Base-by-base conservation (phyloP, 306 rosid species). In the Begonia peltatifolia region DNA sequence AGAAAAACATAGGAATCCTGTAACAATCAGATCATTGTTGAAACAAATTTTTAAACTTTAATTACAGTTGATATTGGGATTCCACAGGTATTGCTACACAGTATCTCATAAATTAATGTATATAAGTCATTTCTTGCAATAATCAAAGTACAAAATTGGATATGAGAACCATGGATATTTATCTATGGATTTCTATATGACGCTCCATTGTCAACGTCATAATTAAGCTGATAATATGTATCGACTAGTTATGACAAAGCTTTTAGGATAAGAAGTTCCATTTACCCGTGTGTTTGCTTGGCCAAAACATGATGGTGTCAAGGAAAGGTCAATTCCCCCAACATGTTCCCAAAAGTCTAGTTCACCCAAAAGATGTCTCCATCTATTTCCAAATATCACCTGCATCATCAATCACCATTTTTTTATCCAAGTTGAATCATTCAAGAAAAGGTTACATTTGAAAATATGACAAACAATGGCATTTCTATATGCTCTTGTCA, bases 251-350 rank as follows among this genome's bases (percentile, higher is more conserved):
- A 18, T 46, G 12, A 41, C 50, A 41, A 47, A 0, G 56, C 20
- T 49, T 60, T 38, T 48, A 38, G 14, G 46, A 60, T 48, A 12
- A 9, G 51, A 47, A 54, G 23, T 18, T 51, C 51, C 9, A 61
- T 51, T 62, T 73, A 85, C 97, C 85, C 79, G 70, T 46, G 97
- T 89, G 74, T 89, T 89, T 66, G 97, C 97, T 68, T 85, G 95
- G 60, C 95, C 97, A 83, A 90, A 85, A 83, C 94, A 74, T 61
- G 95, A 90, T 42, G 97, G 97, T 73, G 87, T 79, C 77, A 90
- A 74, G 56, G 80, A 83, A 62, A 83, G 71, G 60, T 85, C 97
- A 55, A 90, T 74, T 63, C 97, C 95, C 60, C 97, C 94, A 35
- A 90, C 87, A 71, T 76, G 83, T 65, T 90, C 97, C 97, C 97